These are phyloP conservation scores for Scheffersomyces titani DNA, from an alignment of 1,139 yeast species.

Conservation along the genomic window DNA sequence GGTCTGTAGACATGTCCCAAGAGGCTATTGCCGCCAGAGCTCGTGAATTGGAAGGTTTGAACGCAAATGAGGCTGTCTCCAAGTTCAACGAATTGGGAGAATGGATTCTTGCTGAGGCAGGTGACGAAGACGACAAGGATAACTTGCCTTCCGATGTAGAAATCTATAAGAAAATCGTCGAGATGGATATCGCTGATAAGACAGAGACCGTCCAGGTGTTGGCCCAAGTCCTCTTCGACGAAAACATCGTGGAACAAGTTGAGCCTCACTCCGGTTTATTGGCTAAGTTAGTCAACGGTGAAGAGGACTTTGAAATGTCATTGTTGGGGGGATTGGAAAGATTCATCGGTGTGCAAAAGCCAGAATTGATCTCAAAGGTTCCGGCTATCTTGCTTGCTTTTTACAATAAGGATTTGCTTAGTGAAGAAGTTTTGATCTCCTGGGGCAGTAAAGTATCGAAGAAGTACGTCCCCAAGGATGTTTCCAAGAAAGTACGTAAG, in stretches of 20 bases:
- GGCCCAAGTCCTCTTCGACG: constrained; percentile 87
- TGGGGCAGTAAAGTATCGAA: constrained; percentile 95
- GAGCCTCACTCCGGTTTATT: constrained; percentile 80
- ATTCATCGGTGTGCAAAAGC: constrained; percentile 80
- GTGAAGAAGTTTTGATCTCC: constrained; percentile 76
- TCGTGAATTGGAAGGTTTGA: constrained; percentile 70
- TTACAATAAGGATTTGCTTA: constrained; percentile 79
- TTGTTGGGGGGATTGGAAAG: constrained; percentile 96
- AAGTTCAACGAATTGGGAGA: constrained; percentile 80
- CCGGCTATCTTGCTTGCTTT: constrained; percentile 82
- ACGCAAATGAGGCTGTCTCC: constrained; percentile 45
- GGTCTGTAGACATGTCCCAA: constrained; percentile 98
- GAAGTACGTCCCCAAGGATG: constrained; percentile 90
- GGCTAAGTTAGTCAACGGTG: constrained; percentile 67
- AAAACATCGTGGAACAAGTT: constrained; percentile 71
- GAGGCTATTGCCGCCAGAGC: constrained; percentile 97
- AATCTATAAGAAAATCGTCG: constrained; percentile 85
- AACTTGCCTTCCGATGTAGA: constrained; percentile 82
- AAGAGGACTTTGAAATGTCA: constrained; percentile 75
- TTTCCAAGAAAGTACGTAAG: constrained; percentile 90
- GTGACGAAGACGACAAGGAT: constrained; percentile 56
- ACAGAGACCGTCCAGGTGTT: constrained; percentile 86
- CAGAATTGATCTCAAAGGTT: constrained; percentile 68
- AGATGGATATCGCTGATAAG: constrained; percentile 69
- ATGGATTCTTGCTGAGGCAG: constrained; percentile 67